Base-by-base conservation (phyloP, 1,139 yeast species). In the Blastobotrys proliferans region DNA sequence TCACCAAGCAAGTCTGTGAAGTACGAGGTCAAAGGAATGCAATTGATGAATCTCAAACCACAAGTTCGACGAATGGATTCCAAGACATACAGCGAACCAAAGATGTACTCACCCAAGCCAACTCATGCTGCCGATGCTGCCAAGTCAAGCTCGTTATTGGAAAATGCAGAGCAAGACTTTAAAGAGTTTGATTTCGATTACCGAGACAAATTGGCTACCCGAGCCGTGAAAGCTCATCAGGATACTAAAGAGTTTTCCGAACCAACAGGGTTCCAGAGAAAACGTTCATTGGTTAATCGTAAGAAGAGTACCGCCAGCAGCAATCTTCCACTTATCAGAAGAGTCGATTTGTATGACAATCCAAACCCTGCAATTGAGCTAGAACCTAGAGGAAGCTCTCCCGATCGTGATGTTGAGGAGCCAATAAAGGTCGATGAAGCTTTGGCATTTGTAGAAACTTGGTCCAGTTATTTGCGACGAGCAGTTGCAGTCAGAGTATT, bases 381-480 rank as follows among this genome's bases (percentile, higher is more conserved):
- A 24, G 48, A 39, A 13, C 19, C 39, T 2, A 34, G 33, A 22
- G 26, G 16, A 21, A 14, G 16, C 11, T 4, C 4, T 3, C 11
- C 13, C 3, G 4, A 33, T 8, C 10, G 17, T 2, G 26, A 35
- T 26, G 11, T n/a, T 3, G 24, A 21, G 17, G 42, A 43, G 4
- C 33, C 25, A 9, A 34, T 28, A 17, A 43, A 51, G 29, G 52
- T 57, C 13, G 61, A 58, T 4, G 60, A 55, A 19, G 62, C 63
- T 2, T 40, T 58, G 24, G 58, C 57, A 11, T 63, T 64, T 43
- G 65, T 64, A 6, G 54, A 52, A 18, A 54, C 65, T 1, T 64
- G 69, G 68, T 54, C 65, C 2, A 41, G 52, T 4, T 65, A 62
- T 43, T 48, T 65, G 38, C 56, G 62, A 14, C 53, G 61, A 6